These are phyloP conservation scores for Eucommia ulmoides DNA, from an alignment of 257 asterid genomes.

Conservation along the genomic window DNA sequence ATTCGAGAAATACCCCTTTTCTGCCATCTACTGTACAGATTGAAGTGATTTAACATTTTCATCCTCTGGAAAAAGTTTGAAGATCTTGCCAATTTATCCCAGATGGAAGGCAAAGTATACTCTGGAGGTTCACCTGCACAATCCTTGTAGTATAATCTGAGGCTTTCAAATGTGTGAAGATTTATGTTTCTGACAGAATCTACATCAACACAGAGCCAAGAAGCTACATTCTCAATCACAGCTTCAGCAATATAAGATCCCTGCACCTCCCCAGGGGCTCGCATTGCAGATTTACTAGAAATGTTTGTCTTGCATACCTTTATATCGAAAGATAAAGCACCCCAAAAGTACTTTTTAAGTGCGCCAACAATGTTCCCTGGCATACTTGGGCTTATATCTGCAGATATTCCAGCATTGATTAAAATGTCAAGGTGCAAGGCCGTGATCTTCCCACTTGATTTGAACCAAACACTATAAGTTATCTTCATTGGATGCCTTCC, in stretches of 20 bases:
- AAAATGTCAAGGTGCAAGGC: conserved; percentile 62
- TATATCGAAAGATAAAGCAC: conserved; percentile 48
- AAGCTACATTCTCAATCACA: conserved; percentile 49
- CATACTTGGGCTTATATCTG: conserved; percentile 42
- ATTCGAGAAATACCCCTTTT: conserved; percentile 69
- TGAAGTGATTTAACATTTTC: conserved; percentile 24
- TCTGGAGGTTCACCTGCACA: conserved; percentile 27
- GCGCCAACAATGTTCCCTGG: conserved; percentile 26
- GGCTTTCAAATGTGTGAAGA: conserved; percentile 49
- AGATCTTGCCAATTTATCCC: conserved; percentile 43
- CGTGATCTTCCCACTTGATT: conserved; percentile 54
- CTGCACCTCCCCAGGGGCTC: conserved; percentile 75
- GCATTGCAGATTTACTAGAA: conserved; percentile 54
- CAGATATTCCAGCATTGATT: conserved; percentile 42
- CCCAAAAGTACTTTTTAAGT: conserved; percentile 63
- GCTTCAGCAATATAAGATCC: conserved; percentile 66
- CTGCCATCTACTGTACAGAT: conserved; percentile 27
- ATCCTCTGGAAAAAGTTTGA: conserved; percentile 29
- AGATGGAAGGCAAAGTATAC: conserved; percentile 45
- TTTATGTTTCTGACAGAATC: conserved; percentile 36
- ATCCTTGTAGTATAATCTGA: conserved; percentile 25
- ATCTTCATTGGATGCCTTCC: conserved; percentile 80
- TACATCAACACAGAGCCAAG: conserved; percentile 24
- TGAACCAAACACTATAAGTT: conserved; percentile 56
- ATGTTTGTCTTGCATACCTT: conserved; percentile 64